phyloP scores from a whole-genome alignment of 1,284 basidiomycete species.

The Cutaneotrichosporon sp. region DNA sequence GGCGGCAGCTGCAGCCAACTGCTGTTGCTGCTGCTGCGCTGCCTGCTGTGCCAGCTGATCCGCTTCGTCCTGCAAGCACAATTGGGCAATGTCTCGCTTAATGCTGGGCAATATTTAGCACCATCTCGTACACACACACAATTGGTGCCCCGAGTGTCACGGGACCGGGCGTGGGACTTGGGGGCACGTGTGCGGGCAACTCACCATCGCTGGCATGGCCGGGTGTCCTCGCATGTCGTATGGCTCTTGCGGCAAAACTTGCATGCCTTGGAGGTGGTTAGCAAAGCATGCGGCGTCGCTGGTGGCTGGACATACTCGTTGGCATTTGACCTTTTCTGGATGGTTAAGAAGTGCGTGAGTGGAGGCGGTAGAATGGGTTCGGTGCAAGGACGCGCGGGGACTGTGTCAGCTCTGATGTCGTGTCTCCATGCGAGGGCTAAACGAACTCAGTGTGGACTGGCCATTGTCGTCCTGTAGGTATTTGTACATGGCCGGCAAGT shows the following conservation, averaged over 20 bases:
- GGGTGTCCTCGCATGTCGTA: constrained; percentile 19
- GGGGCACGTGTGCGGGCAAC: background rate
- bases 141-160: background rate
- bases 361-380: too few relatives aligned
- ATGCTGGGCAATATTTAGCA: constrained; percentile 5
- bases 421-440: background rate
- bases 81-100: constrained; percentile 20
- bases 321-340: constrained; percentile 21
- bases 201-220: constrained; percentile 21
- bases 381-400: background rate
- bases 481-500: constrained; percentile 20
- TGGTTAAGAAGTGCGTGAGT: background rate
- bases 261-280: constrained; percentile 14
- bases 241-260: constrained; percentile 21
- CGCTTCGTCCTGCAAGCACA: constrained; percentile 17
- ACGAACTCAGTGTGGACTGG: constrained; percentile 15
- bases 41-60: constrained; percentile 20
- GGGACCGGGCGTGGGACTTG: background rate
- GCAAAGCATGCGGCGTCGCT: background rate
- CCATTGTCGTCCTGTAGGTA: constrained; percentile 20
- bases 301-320: constrained; percentile 8
- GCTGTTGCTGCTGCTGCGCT: constrained; percentile 15
- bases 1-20: constrained; percentile 6
- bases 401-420: background rate
- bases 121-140: background rate